Evolutionary conservation across 1,139 yeast genomes (phyloP).

Genomic region (Debaryomyces robertsiae): DNA sequence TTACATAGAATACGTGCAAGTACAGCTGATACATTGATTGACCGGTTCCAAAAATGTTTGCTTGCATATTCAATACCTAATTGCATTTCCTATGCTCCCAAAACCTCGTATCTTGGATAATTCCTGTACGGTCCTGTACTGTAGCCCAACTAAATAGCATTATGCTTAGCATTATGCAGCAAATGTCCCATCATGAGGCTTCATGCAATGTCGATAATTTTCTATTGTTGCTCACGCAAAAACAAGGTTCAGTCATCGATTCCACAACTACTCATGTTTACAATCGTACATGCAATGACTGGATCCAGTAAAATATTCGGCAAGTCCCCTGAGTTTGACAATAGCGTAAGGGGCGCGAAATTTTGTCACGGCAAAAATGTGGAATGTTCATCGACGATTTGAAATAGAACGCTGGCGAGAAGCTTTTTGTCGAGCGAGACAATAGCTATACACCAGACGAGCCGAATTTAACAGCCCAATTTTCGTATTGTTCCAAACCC

Average conservation of each 20-base stretch:
- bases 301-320: too few relatives aligned
- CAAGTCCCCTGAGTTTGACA: conserved; percentile 5
- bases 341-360: conserved; percentile 8
- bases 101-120: conserved; percentile 1
- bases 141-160: too few relatives aligned
- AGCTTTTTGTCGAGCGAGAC: conserved; percentile 4
- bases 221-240: too few relatives aligned
- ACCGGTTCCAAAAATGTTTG: conserved; percentile 2
- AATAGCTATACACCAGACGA: conserved; percentile 74
- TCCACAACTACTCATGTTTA: not conserved
- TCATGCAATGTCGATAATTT: too few relatives aligned
- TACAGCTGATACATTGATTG: conserved; percentile 5
- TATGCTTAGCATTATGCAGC: conserved; percentile 6
- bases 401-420: not conserved
- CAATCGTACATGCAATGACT: not conserved
- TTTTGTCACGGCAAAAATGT: too few relatives aligned
- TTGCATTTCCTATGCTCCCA: conserved; percentile 1
- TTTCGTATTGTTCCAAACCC: conserved; percentile 74
- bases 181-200: not conserved
- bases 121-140: too few relatives aligned
- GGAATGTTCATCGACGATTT: too few relatives aligned
- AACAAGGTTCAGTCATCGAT: too few relatives aligned
- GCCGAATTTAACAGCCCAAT: conserved; percentile 90
- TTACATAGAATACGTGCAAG: conserved; percentile 6
- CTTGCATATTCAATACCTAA: conserved; percentile 5